Percentiles rank a stretch among this genome's conserved stretches.
These are phyloP conservation scores for Funneliformis caledonium DNA, from an alignment of 371 early-diverging fungal species.

Conservation along the genomic window DNA sequence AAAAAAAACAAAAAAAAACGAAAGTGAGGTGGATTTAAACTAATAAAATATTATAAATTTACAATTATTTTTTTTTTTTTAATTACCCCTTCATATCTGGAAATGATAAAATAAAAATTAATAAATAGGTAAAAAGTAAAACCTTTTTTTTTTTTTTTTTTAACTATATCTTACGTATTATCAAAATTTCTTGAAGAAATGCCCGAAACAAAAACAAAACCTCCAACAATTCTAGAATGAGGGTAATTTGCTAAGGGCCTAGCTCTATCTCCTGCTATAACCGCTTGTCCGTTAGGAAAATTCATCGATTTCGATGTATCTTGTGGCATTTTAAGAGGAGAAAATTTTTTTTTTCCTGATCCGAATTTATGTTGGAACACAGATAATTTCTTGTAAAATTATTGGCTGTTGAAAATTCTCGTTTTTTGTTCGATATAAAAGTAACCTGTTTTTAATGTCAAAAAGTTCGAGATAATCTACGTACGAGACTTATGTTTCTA, in stretches of 20 bases:
- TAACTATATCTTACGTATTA: constrained; percentile 55
- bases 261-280: constrained; percentile 51
- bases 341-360: too few species aligned
- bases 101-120: neutral
- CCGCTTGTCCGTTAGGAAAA: neutral
- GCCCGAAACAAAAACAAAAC: constrained; percentile 66
- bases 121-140: neutral
- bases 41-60: neutral
- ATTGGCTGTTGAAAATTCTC: too few species aligned
- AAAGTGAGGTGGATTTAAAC: neutral
- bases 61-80: neutral
- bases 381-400: too few species aligned
- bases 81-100: constrained; percentile 52
- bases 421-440: too few species aligned
- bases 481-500: too few species aligned
- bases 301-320: neutral
- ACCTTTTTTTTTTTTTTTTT: neutral
- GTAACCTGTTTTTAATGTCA: too few species aligned
- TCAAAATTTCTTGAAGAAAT: constrained; percentile 63
- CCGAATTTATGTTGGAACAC: too few species aligned
- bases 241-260: constrained; percentile 69
- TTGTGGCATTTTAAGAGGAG: neutral
- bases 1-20: too few species aligned
- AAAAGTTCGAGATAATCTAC: too few species aligned
- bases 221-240: constrained; percentile 60